phyloP scores from a whole-genome alignment of 116 monocot species.

The Papilionanthe hybrid region DNA sequence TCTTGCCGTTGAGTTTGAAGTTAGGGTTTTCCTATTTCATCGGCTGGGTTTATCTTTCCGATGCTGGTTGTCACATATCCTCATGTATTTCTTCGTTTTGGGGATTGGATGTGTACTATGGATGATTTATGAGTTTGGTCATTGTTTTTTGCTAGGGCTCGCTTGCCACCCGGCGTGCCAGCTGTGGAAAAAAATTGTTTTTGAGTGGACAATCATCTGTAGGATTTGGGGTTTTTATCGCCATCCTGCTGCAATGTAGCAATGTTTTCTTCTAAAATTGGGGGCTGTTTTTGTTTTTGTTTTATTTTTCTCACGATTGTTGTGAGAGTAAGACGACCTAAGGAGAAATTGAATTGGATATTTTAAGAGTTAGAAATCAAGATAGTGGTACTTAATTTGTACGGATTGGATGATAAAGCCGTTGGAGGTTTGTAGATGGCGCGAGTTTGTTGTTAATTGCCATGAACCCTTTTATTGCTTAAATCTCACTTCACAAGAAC shows the following conservation, averaged over 20 bases:
- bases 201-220: not conserved
- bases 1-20: not conserved
- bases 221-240: not conserved
- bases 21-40: conserved; percentile 3
- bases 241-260: not conserved
- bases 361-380: not conserved
- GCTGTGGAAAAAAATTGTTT: not conserved
- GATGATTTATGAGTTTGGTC: not conserved
- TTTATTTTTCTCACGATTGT: not conserved
- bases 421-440: not conserved
- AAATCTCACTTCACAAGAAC: not conserved
- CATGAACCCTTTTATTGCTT: not conserved
- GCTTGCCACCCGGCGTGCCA: not conserved
- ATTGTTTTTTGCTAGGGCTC: not conserved
- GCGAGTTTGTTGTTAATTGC: not conserved
- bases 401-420: not conserved
- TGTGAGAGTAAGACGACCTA: not conserved
- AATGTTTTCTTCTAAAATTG: not conserved
- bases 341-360: not conserved
- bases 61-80: not conserved
- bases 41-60: not conserved
- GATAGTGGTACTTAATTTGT: not conserved
- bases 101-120: not conserved
- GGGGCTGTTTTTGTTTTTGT: not conserved
- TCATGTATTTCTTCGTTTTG: not conserved